Evolutionary conservation across 2,329 filamentous ascomycete species (phyloP), one percentile per base, ranked within the genome.

Genomic region (Chalaropsis thielavioides): DNA sequence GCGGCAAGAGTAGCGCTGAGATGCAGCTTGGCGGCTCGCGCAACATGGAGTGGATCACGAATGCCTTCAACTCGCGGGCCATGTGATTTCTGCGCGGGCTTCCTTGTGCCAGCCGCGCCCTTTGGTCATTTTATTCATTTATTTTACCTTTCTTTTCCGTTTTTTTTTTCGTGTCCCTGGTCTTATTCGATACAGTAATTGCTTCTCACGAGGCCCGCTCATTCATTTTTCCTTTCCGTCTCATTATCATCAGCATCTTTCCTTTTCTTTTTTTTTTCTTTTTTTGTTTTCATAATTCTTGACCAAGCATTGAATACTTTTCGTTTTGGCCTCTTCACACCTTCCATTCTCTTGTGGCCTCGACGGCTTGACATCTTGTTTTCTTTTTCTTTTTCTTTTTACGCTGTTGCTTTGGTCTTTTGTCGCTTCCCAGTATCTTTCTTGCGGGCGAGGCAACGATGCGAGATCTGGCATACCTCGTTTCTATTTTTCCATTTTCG

Each of bases 11-110:
- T 68, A 73, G 71, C 51, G 73, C 68, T 62, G 81, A 83, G 70
- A 54, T 54, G 49, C 49, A 54, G 11, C 24, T 54, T 54, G 13
- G 19, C 6, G 15, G 49, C 49, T 54, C 49, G 10, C 49, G 49
- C 13, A 22, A 54, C 24, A 72, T 82, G 67, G 75, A 78, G 64
- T 82, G 80, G 79, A 79, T 83, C 71, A 78, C 77, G 11, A 75
- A 77, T 40, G 73, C 76, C 27, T 80, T 83, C 68, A 73, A 74
- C 62, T 72, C 70, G 35, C 75, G 73, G 35, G 38, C 35, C 19
- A 19, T 41, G 35, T 61, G 38, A 40, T 13, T 10, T 22, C 17
- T 41, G 17, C 15, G 31, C 5, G 24, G 13, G 24, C n/a, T 59
- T 24, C 19, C 62, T 31, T 15, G n/a, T 22, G 58, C 15, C 43